A percentile compares a stretch with the other conserved stretches of the same genome.
These are phyloP conservation scores for Trypanosoma mega DNA, from an alignment of 208 protist species.

Conservation along the genomic window DNA sequence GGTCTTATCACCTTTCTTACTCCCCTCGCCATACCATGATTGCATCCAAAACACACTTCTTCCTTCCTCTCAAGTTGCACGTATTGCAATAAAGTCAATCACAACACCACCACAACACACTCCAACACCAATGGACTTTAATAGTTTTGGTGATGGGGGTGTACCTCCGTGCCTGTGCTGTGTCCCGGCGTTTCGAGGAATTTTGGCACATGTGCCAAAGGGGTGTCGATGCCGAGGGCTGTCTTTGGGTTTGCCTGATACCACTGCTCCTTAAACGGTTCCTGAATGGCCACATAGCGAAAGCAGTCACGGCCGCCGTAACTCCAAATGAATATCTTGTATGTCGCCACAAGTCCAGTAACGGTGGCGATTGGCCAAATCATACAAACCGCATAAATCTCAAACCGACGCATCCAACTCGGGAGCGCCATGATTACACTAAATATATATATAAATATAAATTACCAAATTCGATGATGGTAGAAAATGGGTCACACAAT, in stretches of 20 bases:
- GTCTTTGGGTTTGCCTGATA: slow-evolving; percentile 86
- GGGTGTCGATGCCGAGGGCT: slow-evolving; percentile 75
- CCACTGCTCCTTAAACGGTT: slow-evolving; percentile 85
- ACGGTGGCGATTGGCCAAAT: slow-evolving; percentile 78
- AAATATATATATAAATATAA: neutral
- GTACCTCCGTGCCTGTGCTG: slow-evolving; percentile 31
- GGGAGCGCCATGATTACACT: slow-evolving; percentile 48
- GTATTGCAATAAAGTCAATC: too few relatives aligned
- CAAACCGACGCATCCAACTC: slow-evolving; percentile 69
- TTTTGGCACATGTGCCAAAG: slow-evolving; percentile 81
- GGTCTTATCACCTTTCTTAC: too few relatives aligned
- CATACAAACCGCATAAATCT: slow-evolving; percentile 85
- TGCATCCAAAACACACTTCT: neutral
- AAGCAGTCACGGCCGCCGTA: slow-evolving; percentile 88
- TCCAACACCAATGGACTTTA: too few relatives aligned
- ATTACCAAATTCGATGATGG: too few relatives aligned
- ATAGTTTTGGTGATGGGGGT: slow-evolving; percentile 80
- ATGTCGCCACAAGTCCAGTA: slow-evolving; percentile 55
- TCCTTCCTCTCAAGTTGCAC: too few relatives aligned
- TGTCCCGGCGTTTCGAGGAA: slow-evolving; percentile 79
- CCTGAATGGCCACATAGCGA: slow-evolving; percentile 82
- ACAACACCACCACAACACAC: too few relatives aligned
- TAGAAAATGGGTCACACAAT: too few relatives aligned
- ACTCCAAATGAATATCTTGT: slow-evolving; percentile 86
- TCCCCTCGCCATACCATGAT: too few relatives aligned